A percentile compares a stretch with the other conserved stretches of the same genome.
phyloP scores from a whole-genome alignment of 2,329 filamentous ascomycete species.

The Aaosphaeria arxii region DNA sequence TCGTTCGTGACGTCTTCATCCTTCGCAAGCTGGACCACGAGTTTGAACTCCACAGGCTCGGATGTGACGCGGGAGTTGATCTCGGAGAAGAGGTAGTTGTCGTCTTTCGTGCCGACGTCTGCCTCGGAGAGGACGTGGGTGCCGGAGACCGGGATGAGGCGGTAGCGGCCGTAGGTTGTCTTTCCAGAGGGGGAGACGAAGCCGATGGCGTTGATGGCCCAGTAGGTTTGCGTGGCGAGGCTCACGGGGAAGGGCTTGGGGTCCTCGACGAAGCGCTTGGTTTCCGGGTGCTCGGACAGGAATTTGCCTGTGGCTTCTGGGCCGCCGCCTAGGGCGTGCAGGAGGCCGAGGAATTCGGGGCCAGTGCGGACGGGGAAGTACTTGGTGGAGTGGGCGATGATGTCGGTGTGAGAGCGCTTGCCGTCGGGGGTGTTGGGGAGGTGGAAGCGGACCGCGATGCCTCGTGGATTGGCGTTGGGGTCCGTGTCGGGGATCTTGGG shows the following conservation, averaged over 20 bases:
- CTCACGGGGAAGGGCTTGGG: slow-evolving; percentile 51
- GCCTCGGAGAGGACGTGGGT: slow-evolving; percentile 39
- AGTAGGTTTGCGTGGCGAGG: slow-evolving; percentile 51
- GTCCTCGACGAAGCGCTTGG: slow-evolving; percentile 47
- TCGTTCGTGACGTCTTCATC: slow-evolving; percentile 49
- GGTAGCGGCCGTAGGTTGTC: slow-evolving; percentile 49
- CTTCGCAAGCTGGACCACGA: slow-evolving; percentile 51
- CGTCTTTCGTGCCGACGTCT: slow-evolving; percentile 35
- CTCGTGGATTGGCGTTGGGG: slow-evolving; percentile 46
- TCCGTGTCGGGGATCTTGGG: slow-evolving; percentile 51
- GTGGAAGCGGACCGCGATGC: slow-evolving; percentile 50
- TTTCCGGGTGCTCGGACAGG: slow-evolving; percentile 46
- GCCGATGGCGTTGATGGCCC: slow-evolving; percentile 50
- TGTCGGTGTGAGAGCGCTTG: slow-evolving; percentile 52
- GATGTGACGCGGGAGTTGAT: slow-evolving; percentile 37
- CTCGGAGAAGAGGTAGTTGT: slow-evolving; percentile 51
- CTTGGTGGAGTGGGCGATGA: slow-evolving; percentile 52
- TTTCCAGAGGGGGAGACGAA: slow-evolving; percentile 41
- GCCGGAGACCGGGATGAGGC: slow-evolving; percentile 47
- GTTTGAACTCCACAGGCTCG: slow-evolving; percentile 44
- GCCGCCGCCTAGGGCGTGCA: slow-evolving; percentile 40
- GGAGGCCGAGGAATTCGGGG: slow-evolving; percentile 51
- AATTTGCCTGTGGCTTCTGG: slow-evolving; percentile 33
- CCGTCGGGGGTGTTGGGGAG: slow-evolving; percentile 38
- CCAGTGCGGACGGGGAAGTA: slow-evolving; percentile 54